Conservation (phyloP, 352 stramenopile species). For the Phytophthora sojae region DNA sequence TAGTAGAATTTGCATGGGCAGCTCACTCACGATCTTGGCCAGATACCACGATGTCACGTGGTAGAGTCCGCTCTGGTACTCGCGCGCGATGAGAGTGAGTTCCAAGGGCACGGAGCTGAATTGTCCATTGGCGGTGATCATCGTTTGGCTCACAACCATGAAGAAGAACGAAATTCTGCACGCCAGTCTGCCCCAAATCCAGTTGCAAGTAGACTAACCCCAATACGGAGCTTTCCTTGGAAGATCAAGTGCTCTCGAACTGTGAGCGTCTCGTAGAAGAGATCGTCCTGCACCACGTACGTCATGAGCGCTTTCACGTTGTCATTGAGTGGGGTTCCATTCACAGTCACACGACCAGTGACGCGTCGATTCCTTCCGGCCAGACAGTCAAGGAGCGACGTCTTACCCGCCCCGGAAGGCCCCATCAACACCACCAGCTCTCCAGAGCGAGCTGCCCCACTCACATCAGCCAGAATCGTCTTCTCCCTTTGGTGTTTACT, state of each 20-base stretch:
- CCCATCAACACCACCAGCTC: constrained; percentile 77
- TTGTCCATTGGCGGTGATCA: constrained; percentile 36
- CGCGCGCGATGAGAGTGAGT: constrained; percentile 31
- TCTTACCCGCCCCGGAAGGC: constrained; percentile 85
- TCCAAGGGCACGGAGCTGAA: constrained; percentile 36
- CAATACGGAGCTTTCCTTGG: constrained; percentile 78
- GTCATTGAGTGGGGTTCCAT: constrained; percentile 50
- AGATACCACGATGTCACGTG: constrained; percentile 36
- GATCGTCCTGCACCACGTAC: constrained; percentile 91
- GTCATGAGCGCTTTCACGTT: constrained; percentile 28
- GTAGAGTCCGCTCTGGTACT: constrained; percentile 42
- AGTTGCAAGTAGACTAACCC: constrained; percentile 48
- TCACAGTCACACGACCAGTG: constrained; percentile 61
- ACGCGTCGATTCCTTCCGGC: constrained; percentile 85
- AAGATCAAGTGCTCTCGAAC: constrained; percentile 90
- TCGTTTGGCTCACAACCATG: constrained; percentile 45
- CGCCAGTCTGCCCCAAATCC: constrained; percentile 23
- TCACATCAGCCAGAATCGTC: constrained; percentile 55
- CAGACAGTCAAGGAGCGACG: constrained; percentile 94
- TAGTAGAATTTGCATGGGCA: constrained; percentile 40
- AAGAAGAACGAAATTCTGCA: constrained; percentile 50
- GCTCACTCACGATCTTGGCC: constrained; percentile 49
- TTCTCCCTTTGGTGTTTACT: constrained; percentile 16
- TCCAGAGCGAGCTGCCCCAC: constrained; percentile 47
- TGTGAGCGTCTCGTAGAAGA: constrained; percentile 88